These are phyloP conservation scores for Blastobotrys attinorum DNA, from an alignment of 805 yeast species.

Conservation along the genomic window DNA sequence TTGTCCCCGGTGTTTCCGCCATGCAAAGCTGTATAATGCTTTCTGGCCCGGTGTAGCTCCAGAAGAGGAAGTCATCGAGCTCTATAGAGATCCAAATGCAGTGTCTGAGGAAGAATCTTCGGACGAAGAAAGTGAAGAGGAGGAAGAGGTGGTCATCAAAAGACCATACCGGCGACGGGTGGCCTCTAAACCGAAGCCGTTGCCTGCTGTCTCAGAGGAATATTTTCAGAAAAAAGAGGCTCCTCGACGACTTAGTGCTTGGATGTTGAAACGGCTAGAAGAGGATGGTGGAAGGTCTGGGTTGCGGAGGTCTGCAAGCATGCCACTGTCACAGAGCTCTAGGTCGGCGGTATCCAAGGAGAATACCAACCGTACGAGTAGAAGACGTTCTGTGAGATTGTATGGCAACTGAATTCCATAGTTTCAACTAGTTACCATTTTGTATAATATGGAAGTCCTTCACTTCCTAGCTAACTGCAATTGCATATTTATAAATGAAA, in stretches of 20 bases:
- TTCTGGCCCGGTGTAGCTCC: constrained; percentile 23
- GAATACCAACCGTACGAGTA: no score
- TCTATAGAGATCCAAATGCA: constrained; percentile 6
- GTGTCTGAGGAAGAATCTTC: neutral
- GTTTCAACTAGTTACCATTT: no score
- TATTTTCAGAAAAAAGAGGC: neutral
- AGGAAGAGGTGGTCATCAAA: constrained; percentile 8
- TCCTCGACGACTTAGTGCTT: constrained; percentile 11
- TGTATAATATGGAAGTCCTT: no score
- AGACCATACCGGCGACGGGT: neutral
- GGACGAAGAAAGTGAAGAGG: constrained; percentile 7
- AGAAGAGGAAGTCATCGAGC: constrained; percentile 10
- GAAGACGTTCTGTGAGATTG: no score
- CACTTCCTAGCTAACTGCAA: no score
- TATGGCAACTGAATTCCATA: no score
- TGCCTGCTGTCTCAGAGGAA: constrained; percentile 10
- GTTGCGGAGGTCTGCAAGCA: neutral
- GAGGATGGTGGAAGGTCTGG: neutral
- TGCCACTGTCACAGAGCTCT: no score
- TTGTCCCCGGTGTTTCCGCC: constrained; percentile 29
- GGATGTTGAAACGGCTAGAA: constrained; percentile 9
- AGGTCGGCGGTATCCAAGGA: no score
- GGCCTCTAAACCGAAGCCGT: neutral
- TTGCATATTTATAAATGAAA: no score
- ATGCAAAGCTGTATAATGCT: constrained; percentile 21